phyloP scores from a whole-genome alignment of 2,329 filamentous ascomycete species.

The Fusarium chuoi region DNA sequence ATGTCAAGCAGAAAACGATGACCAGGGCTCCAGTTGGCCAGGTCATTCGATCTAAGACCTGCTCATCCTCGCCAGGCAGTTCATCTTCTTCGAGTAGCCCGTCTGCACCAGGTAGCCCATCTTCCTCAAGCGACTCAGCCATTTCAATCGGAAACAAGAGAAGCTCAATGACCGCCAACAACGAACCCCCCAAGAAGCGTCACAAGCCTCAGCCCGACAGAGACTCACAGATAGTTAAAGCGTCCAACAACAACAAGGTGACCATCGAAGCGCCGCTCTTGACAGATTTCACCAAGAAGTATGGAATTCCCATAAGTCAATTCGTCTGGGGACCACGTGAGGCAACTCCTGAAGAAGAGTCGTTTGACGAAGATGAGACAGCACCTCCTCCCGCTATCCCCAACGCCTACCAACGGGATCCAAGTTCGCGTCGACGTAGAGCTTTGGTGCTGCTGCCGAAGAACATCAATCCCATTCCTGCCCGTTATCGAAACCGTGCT shows the following conservation, averaged over 20 bases:
- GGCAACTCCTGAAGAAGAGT: neutral
- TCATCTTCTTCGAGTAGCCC: neutral
- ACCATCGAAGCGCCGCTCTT: conserved; percentile 16
- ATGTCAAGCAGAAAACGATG: neutral
- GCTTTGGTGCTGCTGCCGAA: neutral
- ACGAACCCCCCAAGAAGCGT: neutral
- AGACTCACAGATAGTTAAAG: neutral
- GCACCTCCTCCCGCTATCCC: conserved; percentile 26
- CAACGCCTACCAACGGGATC: neutral
- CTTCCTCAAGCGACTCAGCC: neutral
- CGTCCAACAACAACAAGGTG: neutral
- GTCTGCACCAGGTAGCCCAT: neutral
- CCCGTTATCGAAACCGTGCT: neutral
- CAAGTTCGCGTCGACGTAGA: neutral
- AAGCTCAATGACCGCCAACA: neutral
- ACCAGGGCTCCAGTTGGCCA: neutral
- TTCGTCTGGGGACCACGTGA: conserved; percentile 20
- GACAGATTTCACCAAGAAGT: conserved; percentile 15
- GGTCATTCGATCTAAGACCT: neutral
- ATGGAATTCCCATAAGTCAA: conserved; percentile 21
- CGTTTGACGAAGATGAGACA: conserved; percentile 29
- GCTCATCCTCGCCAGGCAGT: neutral
- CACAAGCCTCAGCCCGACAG: neutral
- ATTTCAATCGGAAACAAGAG: neutral
- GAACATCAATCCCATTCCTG: neutral